phyloP scores from a whole-genome alignment of 2,329 filamentous ascomycete genomes.

The Botryosphaeria dothidea region DNA sequence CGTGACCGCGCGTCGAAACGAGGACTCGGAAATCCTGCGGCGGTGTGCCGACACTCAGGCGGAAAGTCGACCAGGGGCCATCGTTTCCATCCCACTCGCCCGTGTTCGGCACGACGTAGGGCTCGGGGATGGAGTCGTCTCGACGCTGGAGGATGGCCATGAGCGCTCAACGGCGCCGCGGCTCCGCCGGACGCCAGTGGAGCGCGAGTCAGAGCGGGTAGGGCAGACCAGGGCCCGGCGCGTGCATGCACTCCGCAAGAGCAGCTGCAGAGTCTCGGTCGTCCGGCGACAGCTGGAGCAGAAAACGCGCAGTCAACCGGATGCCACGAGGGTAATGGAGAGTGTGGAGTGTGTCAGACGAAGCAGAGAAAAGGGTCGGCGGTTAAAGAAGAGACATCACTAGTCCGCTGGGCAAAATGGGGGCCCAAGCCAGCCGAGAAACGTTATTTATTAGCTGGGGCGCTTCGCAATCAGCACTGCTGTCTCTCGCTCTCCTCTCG shows the following conservation, averaged over 20 bases:
- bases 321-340: background rate
- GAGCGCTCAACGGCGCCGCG: background rate
- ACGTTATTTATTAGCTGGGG: background rate
- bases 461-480: background rate
- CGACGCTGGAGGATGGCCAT: background rate
- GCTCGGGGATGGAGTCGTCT: background rate
- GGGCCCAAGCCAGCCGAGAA: background rate
- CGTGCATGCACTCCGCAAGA: background rate
- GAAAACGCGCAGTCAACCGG: background rate
- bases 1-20: constrained; percentile 34
- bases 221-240: background rate
- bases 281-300: background rate
- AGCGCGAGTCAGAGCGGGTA: background rate
- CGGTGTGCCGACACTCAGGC: constrained; percentile 41
- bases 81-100: constrained; percentile 41
- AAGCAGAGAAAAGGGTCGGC: background rate
- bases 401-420: background rate
- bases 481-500: background rate
- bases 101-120: constrained; percentile 5
- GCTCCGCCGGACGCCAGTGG: background rate
- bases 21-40: constrained; percentile 40
- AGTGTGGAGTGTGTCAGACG: background rate
- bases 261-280: background rate
- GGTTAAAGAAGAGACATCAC: background rate
- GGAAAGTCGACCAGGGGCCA: constrained; percentile 45